Evolutionary conservation across 257 asterid species (phyloP).

Genomic region (Ilex asprella): DNA sequence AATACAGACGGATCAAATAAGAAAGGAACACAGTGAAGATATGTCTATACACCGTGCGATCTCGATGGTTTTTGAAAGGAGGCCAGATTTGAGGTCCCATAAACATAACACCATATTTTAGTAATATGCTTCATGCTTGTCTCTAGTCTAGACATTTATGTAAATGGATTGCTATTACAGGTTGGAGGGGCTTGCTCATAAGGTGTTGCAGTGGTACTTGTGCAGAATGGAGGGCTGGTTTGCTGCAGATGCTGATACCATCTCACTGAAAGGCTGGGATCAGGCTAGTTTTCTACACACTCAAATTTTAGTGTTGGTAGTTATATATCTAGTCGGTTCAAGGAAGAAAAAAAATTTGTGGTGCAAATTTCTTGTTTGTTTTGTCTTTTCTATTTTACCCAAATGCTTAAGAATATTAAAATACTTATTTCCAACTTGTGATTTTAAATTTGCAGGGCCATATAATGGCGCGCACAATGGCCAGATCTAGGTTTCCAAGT

Average conservation of each 20-base stretch:
- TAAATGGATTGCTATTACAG: slow-evolving; percentile 26
- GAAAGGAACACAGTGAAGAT: slow-evolving; percentile 68
- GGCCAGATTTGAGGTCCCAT: slow-evolving; percentile 80
- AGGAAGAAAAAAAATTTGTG: not conserved
- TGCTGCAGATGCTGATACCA: slow-evolving; percentile 97
- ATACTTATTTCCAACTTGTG: too few relatives aligned
- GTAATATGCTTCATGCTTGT: not conserved
- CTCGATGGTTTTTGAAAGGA: slow-evolving; percentile 67
- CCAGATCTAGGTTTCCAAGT: too few relatives aligned
- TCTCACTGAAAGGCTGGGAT: slow-evolving; percentile 91
- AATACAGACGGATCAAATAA: slow-evolving; percentile 60
- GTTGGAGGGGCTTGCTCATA: slow-evolving; percentile 71
- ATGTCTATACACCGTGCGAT: slow-evolving; percentile 80
- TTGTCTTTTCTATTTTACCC: not conserved
- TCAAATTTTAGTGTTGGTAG: not conserved
- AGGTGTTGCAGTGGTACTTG: slow-evolving; percentile 93
- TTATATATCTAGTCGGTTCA: not conserved
- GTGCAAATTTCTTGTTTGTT: not conserved
- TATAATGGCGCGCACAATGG: too few relatives aligned
- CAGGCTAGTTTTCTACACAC: slow-evolving; percentile 35
- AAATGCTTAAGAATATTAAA: too few relatives aligned
- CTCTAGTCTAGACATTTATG: not conserved
- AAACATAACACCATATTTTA: not conserved
- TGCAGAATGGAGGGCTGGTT: slow-evolving; percentile 99
- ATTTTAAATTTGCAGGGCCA: too few relatives aligned